Evolutionary conservation across 169 alveolate genomes (phyloP).

Genomic region (Cryptosporidium ubiquitum): DNA sequence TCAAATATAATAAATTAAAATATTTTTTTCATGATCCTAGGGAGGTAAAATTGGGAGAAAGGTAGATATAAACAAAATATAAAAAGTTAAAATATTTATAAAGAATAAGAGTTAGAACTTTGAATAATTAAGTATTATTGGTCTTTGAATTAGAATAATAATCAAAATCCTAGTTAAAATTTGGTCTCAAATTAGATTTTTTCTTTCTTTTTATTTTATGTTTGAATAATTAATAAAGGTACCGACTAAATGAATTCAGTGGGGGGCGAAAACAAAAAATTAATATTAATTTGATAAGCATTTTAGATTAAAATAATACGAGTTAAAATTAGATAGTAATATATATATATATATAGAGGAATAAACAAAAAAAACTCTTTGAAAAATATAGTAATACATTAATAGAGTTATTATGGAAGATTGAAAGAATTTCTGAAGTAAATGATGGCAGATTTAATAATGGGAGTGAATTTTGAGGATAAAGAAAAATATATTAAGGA

Average conservation of each 20-base stretch:
- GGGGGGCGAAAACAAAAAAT: not conserved
- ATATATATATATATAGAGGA: too few relatives aligned
- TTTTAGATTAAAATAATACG: not conserved
- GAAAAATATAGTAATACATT: not conserved
- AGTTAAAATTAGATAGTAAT: not conserved
- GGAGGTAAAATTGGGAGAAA: not conserved
- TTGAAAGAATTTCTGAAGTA: not conserved
- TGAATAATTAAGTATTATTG: too few relatives aligned
- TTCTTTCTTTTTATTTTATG: too few relatives aligned
- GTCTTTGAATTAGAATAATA: too few relatives aligned
- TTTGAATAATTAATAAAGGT: not conserved
- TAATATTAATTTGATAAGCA: too few relatives aligned
- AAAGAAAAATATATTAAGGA: not conserved
- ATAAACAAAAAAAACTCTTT: not conserved
- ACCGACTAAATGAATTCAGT: not conserved
- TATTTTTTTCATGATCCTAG: not conserved
- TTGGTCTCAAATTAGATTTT: not conserved
- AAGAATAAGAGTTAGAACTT: not conserved
- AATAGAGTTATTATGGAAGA: not conserved
- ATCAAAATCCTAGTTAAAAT: not conserved
- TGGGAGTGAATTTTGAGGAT: not conserved
- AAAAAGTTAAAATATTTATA: too few relatives aligned
- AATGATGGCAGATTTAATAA: not conserved
- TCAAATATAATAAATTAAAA: not conserved
- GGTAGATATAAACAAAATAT: not conserved